phyloP scores from a whole-genome alignment of 2,329 filamentous ascomycete genomes.

The Fusarium sp. region DNA sequence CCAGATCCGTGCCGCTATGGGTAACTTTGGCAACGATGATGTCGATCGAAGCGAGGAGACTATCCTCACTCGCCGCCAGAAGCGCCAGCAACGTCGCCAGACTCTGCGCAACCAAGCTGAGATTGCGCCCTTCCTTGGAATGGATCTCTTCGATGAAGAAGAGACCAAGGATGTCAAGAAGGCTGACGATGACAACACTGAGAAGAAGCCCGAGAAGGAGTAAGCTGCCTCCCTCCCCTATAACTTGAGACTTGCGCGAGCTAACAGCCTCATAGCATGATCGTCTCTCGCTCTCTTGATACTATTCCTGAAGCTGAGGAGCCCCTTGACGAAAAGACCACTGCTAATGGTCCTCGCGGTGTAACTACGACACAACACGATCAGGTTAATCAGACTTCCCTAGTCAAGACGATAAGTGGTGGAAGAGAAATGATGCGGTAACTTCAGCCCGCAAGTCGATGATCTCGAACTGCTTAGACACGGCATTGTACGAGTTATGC shows the following conservation, averaged over 20 bases:
- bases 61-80: not conserved
- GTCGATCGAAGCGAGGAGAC: not conserved
- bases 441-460: not conserved
- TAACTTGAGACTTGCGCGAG: not conserved
- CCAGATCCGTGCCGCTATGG: not conserved
- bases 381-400: not conserved
- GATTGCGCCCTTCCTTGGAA: not conserved
- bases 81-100: not conserved
- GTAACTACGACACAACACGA: not conserved
- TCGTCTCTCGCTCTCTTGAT: accelerated
- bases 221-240: not conserved
- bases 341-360: not conserved
- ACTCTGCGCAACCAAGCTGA: constrained; percentile 4
- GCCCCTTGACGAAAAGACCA: not conserved
- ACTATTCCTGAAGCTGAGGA: not conserved
- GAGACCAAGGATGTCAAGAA: not conserved
- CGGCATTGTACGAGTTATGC: not conserved
- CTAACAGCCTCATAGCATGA: not conserved
- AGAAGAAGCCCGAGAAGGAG: not conserved
- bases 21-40: not conserved
- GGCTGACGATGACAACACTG: not conserved
- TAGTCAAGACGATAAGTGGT: not conserved
- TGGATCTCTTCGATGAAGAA: not conserved
- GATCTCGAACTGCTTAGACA: not conserved
- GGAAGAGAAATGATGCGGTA: not conserved